These are phyloP conservation scores for Kodamaea sp. DNA, from an alignment of 1,139 yeast genomes.

Conservation along the genomic window DNA sequence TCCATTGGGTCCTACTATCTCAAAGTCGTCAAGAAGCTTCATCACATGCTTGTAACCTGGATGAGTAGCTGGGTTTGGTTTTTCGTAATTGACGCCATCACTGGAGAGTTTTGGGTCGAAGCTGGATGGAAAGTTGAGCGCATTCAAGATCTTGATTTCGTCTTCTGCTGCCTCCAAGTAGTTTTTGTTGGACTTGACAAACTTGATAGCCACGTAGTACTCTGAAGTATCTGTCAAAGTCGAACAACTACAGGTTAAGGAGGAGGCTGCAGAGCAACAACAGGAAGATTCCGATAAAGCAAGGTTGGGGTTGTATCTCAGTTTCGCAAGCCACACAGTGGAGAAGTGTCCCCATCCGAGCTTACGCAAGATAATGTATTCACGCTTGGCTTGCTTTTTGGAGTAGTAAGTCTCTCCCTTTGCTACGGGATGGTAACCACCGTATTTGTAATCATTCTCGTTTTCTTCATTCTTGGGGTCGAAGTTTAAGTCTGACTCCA, in stretches of 20 bases:
- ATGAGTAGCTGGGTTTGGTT: slow-evolving; percentile 29
- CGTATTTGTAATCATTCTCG: slow-evolving; percentile 68
- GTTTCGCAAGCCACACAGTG: slow-evolving; percentile 81
- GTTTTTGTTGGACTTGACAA: slow-evolving; percentile 74
- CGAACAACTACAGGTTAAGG: background rate
- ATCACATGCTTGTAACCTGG: slow-evolving; percentile 64
- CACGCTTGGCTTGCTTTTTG: slow-evolving; percentile 26
- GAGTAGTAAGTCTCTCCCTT: slow-evolving; percentile 72
- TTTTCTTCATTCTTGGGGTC: slow-evolving; percentile 64
- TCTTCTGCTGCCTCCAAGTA: slow-evolving; percentile 86
- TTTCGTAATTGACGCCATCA: slow-evolving; percentile 3
- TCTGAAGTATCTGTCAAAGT: slow-evolving; percentile 44
- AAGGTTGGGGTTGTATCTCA: slow-evolving; percentile 12
- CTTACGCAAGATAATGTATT: slow-evolving; percentile 69
- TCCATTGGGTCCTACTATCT: slow-evolving; percentile 74
- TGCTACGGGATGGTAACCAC: slow-evolving; percentile 86
- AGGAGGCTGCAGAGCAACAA: background rate
- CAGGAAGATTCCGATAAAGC: background rate
- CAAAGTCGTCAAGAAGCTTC: slow-evolving; percentile 64
- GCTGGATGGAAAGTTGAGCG: slow-evolving; percentile 35
- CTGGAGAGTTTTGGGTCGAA: slow-evolving; percentile 5
- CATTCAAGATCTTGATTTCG: slow-evolving; percentile 67
- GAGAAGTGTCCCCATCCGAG: slow-evolving; percentile 93
- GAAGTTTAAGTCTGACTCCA: slow-evolving; percentile 28
- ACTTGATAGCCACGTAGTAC: slow-evolving; percentile 76